These are phyloP conservation scores for Escovopsis sp. DNA, from an alignment of 2,329 filamentous ascomycete genomes.

Conservation along the genomic window DNA sequence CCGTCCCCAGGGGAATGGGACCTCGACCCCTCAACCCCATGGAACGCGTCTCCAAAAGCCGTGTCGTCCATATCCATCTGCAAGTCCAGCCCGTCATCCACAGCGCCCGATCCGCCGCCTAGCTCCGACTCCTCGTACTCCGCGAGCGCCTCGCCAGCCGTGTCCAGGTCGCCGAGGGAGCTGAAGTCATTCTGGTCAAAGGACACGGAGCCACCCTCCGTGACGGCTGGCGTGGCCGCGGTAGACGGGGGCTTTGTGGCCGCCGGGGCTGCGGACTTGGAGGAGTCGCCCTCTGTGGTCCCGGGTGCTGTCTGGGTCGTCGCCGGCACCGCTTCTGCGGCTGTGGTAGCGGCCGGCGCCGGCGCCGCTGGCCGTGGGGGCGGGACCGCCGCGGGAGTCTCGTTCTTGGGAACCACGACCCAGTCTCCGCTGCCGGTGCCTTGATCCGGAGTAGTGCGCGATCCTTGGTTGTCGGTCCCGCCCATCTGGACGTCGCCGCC, in stretches of 20 bases:
- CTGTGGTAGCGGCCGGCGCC: no score
- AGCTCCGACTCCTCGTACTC: conserved; percentile 47
- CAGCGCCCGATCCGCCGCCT: conserved; percentile 27
- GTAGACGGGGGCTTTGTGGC: conserved; percentile 26
- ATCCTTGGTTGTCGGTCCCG: conserved; percentile 14
- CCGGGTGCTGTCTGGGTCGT: conserved; percentile 13
- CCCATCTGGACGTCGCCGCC: conserved; percentile 34
- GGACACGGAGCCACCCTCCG: conserved; percentile 27
- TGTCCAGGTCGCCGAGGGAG: conserved; percentile 51
- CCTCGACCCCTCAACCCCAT: conserved; percentile 36
- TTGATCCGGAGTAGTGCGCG: conserved; percentile 31
- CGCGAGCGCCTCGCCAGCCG: conserved; percentile 56
- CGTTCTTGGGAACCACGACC: conserved; percentile 58
- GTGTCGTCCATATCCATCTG: conserved; percentile 62
- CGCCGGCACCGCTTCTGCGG: conserved; percentile 42
- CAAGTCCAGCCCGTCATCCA: conserved; percentile 42
- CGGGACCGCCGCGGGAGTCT: conserved; percentile 24
- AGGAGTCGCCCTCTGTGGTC: conserved; percentile 7
- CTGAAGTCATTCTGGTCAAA: conserved; percentile 47
- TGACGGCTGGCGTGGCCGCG: conserved; percentile 28
- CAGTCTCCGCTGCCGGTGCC: conserved; percentile 48
- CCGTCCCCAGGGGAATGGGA: conserved; percentile 18
- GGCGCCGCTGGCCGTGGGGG: no score
- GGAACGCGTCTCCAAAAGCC: conserved; percentile 73
- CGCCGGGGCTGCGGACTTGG: conserved; percentile 8